Conservation (phyloP, 768 basidiomycete genomes). For the Naganishia friedmannii region DNA sequence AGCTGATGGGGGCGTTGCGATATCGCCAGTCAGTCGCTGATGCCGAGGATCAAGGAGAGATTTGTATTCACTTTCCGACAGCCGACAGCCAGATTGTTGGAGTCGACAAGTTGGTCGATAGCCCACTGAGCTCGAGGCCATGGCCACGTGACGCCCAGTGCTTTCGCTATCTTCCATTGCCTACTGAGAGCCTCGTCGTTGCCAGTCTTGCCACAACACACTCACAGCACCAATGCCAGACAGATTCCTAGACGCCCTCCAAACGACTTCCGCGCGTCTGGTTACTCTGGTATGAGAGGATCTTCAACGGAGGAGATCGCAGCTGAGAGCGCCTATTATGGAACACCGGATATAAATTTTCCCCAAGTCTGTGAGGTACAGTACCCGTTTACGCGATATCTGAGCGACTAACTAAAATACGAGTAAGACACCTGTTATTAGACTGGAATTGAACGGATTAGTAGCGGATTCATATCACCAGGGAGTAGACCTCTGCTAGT, state of each 20-base stretch:
- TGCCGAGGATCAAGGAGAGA: too few species aligned
- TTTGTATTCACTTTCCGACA: too few species aligned
- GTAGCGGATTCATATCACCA: background rate
- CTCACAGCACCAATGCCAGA: background rate
- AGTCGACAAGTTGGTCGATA: too few species aligned
- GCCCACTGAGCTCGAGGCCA: too few species aligned
- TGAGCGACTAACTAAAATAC: background rate
- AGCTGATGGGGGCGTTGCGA: too few species aligned
- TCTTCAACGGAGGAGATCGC: constrained; percentile 9
- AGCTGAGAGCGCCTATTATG: background rate
- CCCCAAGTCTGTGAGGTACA: background rate
- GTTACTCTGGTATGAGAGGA: background rate
- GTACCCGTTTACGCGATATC: background rate
- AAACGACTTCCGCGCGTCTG: background rate
- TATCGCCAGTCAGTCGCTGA: too few species aligned
- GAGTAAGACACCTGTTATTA: background rate
- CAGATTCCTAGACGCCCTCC: background rate
- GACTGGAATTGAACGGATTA: background rate
- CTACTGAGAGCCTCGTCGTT: too few species aligned
- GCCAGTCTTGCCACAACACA: background rate
- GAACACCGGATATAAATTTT: background rate
- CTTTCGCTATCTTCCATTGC: too few species aligned
- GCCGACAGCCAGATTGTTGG: too few species aligned
- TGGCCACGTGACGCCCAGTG: too few species aligned
- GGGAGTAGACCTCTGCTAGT: background rate